Base-by-base conservation (phyloP, 345 rosid genomes). In the Eucalyptus camaldulensis region DNA sequence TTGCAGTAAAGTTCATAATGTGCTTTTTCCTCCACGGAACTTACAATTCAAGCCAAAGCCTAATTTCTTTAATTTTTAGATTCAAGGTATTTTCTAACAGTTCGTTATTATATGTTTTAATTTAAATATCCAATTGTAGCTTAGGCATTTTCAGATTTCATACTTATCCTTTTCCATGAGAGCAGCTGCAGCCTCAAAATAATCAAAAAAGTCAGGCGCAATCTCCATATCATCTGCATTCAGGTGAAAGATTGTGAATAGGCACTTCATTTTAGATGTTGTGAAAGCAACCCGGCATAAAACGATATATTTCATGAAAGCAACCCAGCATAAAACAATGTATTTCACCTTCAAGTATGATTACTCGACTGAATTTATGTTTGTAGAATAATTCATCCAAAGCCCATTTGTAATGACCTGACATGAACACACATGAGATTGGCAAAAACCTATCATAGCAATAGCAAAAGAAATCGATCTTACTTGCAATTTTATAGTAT, bases 351-450 rank as follows among this genome's bases (percentile, higher is more conserved):
- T 96, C 99, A 91, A 98, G 97, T 93, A 98, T 96, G 92, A 98
- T 97, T 88, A 95, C 98, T 88, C 94, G 94, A 91, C 90, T 93
- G 90, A 98, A 96, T 49, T 96, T 98, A 91, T 95, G 97, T 92
- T 94, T 91, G 94, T 95, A 94, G 94, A 98, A 98, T 92, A 98
- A 89, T 89, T 96, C 89, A 92, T 96, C 99, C 95, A 98, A 88
- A 83, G 99, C 99, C 99, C 99, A 98, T 91, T 98, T 98, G 93
- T 98, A 98, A 94, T 98, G 99, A 83, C 97, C 99, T 98, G 72
- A 87, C 76, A 90, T 50, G 88, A 87, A 92, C 93, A 10, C 33
- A 45, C 1, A 33, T 29, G 76, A 65, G 76, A 65, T 65, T 2
- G 76, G 21, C 37, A n/a, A 65, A 65, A 65, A 14, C 37, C 37